Percentiles rank a stretch among this genome's conserved stretches.
Evolutionary conservation across 768 basidiomycete genomes (phyloP).

Genomic region (Roridomyces roridus): DNA sequence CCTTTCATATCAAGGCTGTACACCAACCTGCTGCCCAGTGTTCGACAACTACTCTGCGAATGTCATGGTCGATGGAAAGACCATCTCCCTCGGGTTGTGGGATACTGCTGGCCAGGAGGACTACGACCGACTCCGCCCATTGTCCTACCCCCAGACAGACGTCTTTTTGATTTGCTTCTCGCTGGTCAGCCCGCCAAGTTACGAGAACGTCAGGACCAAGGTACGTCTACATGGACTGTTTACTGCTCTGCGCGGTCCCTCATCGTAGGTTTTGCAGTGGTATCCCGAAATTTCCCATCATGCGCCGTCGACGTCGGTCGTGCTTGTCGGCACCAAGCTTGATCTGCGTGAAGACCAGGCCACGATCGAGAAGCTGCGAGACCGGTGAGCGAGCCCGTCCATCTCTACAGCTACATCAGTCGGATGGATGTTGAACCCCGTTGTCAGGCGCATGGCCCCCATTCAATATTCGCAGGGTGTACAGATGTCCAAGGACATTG

Average conservation of each 20-base stretch:
- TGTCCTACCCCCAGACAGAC: conserved; percentile 99
- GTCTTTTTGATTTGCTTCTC: conserved; percentile 99
- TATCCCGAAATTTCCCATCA: conserved; percentile 98
- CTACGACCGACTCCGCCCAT: conserved; percentile 95
- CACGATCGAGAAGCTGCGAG: conserved; percentile 92
- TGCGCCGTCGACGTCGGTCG: conserved; percentile 90
- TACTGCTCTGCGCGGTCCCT: conserved; percentile 21
- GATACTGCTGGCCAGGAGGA: conserved; percentile 99
- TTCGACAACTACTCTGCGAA: conserved; percentile 99
- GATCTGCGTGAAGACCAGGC: conserved; percentile 95
- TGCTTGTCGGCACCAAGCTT: conserved; percentile 96
- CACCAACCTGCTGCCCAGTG: conserved; percentile 50
- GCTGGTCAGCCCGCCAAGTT: conserved; percentile 95
- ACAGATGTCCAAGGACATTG: conserved; percentile 91
- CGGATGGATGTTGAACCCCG: conserved; percentile 8
- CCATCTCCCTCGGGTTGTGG: conserved; percentile 97
- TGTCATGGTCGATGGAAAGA: conserved; percentile 99
- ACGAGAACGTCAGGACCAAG: conserved; percentile 98
- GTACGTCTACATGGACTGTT: conserved; percentile 48
- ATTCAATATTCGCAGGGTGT: conserved; percentile 93
- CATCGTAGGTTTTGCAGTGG: conserved; percentile 63
- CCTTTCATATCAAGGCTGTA: conserved; percentile 14
- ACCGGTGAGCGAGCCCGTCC: conserved; percentile 79
- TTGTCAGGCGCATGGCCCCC: conserved; percentile 85
- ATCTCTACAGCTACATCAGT: neutral